Percentiles rank a stretch among this genome's conserved stretches.
These are phyloP conservation scores for Apiospora koreana DNA, from an alignment of 2,329 filamentous ascomycete species.

Conservation along the genomic window DNA sequence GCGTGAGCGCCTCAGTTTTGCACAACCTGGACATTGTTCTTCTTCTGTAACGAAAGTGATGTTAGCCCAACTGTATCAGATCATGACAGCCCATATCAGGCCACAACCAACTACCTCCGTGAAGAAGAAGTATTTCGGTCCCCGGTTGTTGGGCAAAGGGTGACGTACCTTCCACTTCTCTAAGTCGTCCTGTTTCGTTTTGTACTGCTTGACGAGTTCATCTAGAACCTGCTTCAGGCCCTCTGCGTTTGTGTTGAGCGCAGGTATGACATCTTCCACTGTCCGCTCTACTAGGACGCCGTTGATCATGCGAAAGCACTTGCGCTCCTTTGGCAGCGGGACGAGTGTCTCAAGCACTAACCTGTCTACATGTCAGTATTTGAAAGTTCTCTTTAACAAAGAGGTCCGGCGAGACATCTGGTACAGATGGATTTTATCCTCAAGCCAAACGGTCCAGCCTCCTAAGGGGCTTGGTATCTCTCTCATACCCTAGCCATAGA, in stretches of 20 bases:
- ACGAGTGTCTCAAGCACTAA: slow-evolving; percentile 91
- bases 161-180: slow-evolving; percentile 91
- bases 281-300: slow-evolving; percentile 93
- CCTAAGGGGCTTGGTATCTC: neutral
- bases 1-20: slow-evolving; percentile 41
- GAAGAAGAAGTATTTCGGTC: slow-evolving; percentile 10
- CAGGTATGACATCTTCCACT: slow-evolving; percentile 87
- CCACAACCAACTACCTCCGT: slow-evolving; percentile 16
- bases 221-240: slow-evolving; percentile 92
- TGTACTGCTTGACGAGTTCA: slow-evolving; percentile 95
- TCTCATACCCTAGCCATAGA: neutral
- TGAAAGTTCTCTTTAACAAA: slow-evolving; percentile 21
- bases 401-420: neutral
- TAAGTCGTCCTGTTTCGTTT: slow-evolving; percentile 89
- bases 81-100: slow-evolving; percentile 6
- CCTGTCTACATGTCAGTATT: slow-evolving; percentile 49
- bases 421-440: neutral
- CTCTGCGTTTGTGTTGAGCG: slow-evolving; percentile 90
- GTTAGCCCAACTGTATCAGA: slow-evolving; percentile 21
- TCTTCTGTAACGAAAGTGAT: slow-evolving; percentile 60
- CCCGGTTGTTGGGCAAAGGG: slow-evolving; percentile 12
- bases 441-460: neutral
- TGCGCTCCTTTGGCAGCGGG: slow-evolving; percentile 80
- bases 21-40: slow-evolving; percentile 86
- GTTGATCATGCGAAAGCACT: slow-evolving; percentile 99